Evolutionary conservation across 805 yeast genomes (phyloP), one percentile per base, ranked within the genome.

Genomic region (Candida schatavii): DNA sequence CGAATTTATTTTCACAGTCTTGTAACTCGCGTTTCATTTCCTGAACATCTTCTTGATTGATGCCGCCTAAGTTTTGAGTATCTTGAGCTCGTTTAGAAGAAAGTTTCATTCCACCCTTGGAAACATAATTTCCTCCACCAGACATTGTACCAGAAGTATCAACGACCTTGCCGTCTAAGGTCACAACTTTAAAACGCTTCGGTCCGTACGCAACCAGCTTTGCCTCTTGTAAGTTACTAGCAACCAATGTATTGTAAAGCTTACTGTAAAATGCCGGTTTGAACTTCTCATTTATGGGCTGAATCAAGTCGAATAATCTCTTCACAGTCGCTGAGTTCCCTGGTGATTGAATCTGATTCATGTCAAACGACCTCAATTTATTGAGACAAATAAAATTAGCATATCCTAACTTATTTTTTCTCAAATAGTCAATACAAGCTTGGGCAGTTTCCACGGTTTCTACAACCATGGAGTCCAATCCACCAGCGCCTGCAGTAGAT

Each of bases 111-210:
- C 85, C 83, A 4, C 98, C 99, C 39, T 75, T 75, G 14, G 77
- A 73, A 6, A 74, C 76, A 30, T 75, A 69, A 41, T 73, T 76
- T 40, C 98, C 99, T 64, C 99, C 99, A 53, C 99, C 99, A 36
- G 95, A 81, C 83, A 95, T 82, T 1, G 97, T 87, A 62, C 99
- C 99, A 2, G 96, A 85, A 13, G 83, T 80, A 54, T 90, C 97
- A 43, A 93, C 91, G 18, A 93, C 68, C 52, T 88, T 85, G 19
- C 99, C 99, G 59, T 87, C 95, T 6, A 89, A 60, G 0, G 98
- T 89, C 0, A 95, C 98, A 19, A 91, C 98, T 52, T 95, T 77
- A 74, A 79, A 86, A 52, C 98, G 71, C 50, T 72, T 80, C 3
- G 73, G 62, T 1, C 95, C 93, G 66, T 84, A 91, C 0, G 99